These are phyloP conservation scores for Epichloe gansuensis DNA, from an alignment of 2,329 filamentous ascomycete genomes.

Conservation along the genomic window DNA sequence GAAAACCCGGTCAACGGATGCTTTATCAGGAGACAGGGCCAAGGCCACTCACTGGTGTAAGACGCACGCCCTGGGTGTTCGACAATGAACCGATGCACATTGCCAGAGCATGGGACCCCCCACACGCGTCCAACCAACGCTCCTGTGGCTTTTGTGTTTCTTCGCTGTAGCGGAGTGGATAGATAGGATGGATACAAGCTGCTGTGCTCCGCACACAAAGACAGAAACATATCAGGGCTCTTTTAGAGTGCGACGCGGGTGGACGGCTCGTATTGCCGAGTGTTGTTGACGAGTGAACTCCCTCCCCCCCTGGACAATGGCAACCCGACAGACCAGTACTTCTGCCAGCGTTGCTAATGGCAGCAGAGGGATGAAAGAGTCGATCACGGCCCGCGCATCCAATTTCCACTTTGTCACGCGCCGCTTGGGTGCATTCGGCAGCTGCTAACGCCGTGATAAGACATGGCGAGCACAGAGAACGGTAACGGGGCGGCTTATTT, in stretches of 20 bases:
- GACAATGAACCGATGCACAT: neutral
- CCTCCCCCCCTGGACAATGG: too few relatives aligned
- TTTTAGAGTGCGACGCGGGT: too few relatives aligned
- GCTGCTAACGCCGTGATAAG: neutral
- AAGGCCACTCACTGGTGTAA: neutral
- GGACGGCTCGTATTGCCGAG: too few relatives aligned
- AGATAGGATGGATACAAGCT: too few relatives aligned
- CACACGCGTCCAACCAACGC: neutral
- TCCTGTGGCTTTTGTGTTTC: neutral
- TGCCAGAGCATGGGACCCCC: neutral
- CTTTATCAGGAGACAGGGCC: neutral
- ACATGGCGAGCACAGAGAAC: neutral
- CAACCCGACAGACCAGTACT: too few relatives aligned
- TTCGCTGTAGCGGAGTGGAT: too few relatives aligned
- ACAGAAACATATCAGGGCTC: too few relatives aligned
- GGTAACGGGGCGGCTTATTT: neutral
- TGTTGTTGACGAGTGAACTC: too few relatives aligned
- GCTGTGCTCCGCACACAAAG: too few relatives aligned
- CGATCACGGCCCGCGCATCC: neutral
- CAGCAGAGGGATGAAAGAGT: neutral
- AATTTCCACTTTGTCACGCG: neutral
- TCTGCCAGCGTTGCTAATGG: too few relatives aligned
- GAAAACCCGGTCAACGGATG: neutral
- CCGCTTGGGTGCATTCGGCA: neutral
- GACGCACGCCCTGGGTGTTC: neutral